Percentiles rank a stretch among this genome's conserved stretches.
These are phyloP conservation scores for Arthrobotrys sinensis DNA, from an alignment of 2,329 filamentous ascomycete species.

Conservation along the genomic window DNA sequence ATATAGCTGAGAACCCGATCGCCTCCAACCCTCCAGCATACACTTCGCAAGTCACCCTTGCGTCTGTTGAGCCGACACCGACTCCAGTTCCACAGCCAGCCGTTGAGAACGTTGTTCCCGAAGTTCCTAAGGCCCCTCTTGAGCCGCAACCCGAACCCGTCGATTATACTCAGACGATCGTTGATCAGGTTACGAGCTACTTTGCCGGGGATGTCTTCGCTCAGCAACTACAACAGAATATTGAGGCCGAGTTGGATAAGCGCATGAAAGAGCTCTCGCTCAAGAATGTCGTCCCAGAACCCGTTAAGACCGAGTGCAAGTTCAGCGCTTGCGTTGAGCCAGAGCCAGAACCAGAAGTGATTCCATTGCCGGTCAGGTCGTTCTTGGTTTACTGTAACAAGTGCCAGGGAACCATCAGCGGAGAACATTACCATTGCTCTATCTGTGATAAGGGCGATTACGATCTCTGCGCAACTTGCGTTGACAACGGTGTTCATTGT, in stretches of 20 bases:
- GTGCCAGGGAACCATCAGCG: constrained; percentile 83
- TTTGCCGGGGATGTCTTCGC: constrained; percentile 48
- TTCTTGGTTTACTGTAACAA: constrained; percentile 91
- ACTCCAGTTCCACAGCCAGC: constrained; percentile 17
- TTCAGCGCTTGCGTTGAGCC: constrained; percentile 53
- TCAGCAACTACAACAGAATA: constrained; percentile 63
- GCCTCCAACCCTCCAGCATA: constrained; percentile 53
- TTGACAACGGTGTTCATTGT: constrained; percentile 83
- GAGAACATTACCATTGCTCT: constrained; percentile 93
- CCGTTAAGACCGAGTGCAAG: constrained; percentile 63
- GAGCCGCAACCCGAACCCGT: constrained; percentile 44
- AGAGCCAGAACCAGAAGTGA: background rate
- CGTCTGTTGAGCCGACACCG: constrained; percentile 15
- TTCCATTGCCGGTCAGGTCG: constrained; percentile 20
- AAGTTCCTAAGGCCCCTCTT: constrained; percentile 6
- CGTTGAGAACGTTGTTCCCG: constrained; percentile 18
- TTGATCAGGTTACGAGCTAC: constrained; percentile 53
- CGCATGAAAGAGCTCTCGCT: constrained; percentile 63
- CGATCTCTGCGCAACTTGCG: constrained; percentile 87
- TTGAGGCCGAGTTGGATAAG: constrained; percentile 63
- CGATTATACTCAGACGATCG: constrained; percentile 57
- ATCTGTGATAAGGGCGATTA: constrained; percentile 95
- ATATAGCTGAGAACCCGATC: constrained; percentile 34
- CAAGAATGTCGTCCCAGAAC: constrained; percentile 68
- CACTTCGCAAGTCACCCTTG: constrained; percentile 60